phyloP scores from a whole-genome alignment of 225 moss, liverwort and hornwort species.

The Anthoceros angustus region DNA sequence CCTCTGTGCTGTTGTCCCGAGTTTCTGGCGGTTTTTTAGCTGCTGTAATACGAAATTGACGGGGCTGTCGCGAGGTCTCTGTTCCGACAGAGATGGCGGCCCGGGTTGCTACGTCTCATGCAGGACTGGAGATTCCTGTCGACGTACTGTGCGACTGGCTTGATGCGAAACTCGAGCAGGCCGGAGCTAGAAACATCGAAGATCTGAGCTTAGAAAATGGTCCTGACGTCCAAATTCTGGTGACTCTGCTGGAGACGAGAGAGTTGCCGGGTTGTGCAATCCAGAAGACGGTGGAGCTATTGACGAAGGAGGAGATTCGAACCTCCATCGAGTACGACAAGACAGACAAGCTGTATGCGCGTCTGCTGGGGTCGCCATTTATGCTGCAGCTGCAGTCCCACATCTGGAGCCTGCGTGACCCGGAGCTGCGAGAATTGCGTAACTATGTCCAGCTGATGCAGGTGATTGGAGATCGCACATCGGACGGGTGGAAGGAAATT shows the following conservation, averaged over 20 bases:
- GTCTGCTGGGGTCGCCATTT: constrained; percentile 19
- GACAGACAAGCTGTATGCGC: constrained; percentile 22
- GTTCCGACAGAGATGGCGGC: too few species aligned
- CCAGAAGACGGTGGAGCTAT: constrained; percentile 10
- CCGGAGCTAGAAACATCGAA: constrained; percentile 11
- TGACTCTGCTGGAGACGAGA: constrained; percentile 11
- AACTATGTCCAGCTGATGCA: constrained; percentile 19
- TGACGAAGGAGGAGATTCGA: constrained; percentile 22
- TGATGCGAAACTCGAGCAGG: neutral
- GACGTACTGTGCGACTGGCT: neutral
- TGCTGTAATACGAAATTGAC: too few species aligned
- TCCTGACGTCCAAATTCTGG: constrained; percentile 7
- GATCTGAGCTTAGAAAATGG: constrained; percentile 11
- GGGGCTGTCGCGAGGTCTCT: too few species aligned
- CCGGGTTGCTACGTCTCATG: too few species aligned
- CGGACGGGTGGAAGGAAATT: constrained; percentile 27
- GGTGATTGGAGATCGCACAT: constrained; percentile 20
- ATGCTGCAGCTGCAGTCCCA: constrained; percentile 17
- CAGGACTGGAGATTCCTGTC: too few species aligned
- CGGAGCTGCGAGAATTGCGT: constrained; percentile 1
- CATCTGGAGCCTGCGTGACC: neutral
- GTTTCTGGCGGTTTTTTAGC: too few species aligned
- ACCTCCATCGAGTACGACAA: constrained; percentile 16
- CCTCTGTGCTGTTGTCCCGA: too few species aligned
- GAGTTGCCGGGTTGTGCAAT: constrained; percentile 11